Evolutionary conservation across 139 green algal species (phyloP).

Genomic region (Ettlia oleoabundans): DNA sequence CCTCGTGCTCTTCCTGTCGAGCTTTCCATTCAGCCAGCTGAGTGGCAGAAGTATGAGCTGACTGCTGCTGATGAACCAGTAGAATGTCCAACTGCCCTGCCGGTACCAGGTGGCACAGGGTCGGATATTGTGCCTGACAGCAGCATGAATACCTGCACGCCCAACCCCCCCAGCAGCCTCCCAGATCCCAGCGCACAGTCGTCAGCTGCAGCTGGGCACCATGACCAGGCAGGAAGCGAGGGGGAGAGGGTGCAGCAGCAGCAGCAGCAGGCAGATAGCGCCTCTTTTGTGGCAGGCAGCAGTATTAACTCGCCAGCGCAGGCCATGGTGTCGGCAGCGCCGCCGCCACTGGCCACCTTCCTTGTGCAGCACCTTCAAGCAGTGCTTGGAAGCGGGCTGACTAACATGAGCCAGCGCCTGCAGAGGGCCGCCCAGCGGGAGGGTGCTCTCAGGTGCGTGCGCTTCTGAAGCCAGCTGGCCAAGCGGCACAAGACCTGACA

Average conservation of each 20-base stretch:
- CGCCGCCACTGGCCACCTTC: not conserved
- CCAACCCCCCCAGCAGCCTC: too few relatives aligned
- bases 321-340: not conserved
- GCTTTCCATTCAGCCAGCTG: too few relatives aligned
- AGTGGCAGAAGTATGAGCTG: too few relatives aligned
- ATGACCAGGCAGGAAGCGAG: too few relatives aligned
- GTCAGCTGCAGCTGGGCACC: not conserved
- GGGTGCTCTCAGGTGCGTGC: not conserved
- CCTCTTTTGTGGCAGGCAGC: not conserved
- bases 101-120: too few relatives aligned
- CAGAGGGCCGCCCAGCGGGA: constrained; percentile 12
- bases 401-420: constrained; percentile 11
- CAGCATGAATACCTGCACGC: too few relatives aligned
- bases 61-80: too few relatives aligned
- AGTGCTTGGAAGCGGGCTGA: constrained; percentile 7
- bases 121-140: too few relatives aligned
- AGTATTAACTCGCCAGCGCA: not conserved
- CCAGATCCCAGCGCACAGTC: not conserved
- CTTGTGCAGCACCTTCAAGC: constrained; percentile 9
- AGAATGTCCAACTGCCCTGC: too few relatives aligned
- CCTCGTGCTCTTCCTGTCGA: too few relatives aligned
- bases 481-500: too few relatives aligned
- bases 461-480: not conserved
- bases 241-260: not conserved
- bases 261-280: not conserved